Evolutionary conservation across 352 stramenopile genomes (phyloP).

Genomic region (Pythium inflatum): DNA sequence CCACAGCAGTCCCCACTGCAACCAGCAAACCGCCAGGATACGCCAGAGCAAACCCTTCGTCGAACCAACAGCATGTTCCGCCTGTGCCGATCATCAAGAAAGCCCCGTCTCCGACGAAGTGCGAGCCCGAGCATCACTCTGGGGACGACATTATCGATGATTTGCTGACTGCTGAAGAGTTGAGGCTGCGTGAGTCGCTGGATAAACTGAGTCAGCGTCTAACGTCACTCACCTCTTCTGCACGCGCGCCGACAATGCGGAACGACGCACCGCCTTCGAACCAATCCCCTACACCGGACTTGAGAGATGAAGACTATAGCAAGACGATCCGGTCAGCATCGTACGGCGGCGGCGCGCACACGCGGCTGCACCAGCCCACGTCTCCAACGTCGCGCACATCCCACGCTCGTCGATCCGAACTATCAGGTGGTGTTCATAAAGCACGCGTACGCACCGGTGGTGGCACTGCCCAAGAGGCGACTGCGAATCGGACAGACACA

Average conservation of each 20-base stretch:
- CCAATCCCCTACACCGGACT: background rate
- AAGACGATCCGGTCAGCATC: conserved; percentile 36
- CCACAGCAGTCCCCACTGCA: background rate
- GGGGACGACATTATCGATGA: conserved; percentile 40
- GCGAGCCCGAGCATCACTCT: conserved; percentile 17
- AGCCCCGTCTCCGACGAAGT: background rate
- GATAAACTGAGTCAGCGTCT: conserved; percentile 56
- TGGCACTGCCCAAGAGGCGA: conserved; percentile 31
- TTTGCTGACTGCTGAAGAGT: conserved; percentile 46
- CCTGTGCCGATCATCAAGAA: background rate
- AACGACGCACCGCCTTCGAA: background rate
- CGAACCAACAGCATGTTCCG: background rate
- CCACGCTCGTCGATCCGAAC: conserved; percentile 46
- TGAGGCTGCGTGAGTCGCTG: conserved; percentile 53
- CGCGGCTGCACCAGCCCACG: conserved; percentile 39
- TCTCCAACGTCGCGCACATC: conserved; percentile 43
- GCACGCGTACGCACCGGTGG: conserved; percentile 53
- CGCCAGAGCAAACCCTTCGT: background rate
- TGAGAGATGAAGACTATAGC: background rate
- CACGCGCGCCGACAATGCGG: background rate
- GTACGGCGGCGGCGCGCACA: conserved; percentile 53
- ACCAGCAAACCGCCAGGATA: conserved; percentile 15
- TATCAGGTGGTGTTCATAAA: conserved; percentile 60
- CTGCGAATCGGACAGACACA: background rate
- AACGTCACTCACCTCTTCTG: conserved; percentile 19